Evolutionary conservation across 106 monocot genomes (phyloP).

Genomic region (Dioscorea dumetorum): DNA sequence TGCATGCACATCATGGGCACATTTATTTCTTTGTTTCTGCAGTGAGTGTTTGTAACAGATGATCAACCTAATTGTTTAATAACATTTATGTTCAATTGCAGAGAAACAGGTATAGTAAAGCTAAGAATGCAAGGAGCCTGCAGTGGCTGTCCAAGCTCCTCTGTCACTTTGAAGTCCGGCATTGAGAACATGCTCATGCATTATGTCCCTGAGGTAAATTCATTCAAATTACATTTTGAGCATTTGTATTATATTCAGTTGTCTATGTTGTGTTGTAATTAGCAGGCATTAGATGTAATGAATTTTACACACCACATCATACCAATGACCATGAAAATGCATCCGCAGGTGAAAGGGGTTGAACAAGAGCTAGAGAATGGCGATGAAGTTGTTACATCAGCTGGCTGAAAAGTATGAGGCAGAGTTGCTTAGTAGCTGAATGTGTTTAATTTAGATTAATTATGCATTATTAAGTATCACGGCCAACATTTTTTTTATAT

Average conservation of each 20-base stretch:
- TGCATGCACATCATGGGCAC: no score
- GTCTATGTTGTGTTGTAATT: neutral
- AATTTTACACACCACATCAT: no score
- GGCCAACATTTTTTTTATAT: no score
- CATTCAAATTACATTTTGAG: neutral
- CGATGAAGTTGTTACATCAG: constrained; percentile 37
- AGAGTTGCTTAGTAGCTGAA: no score
- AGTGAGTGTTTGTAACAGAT: no score
- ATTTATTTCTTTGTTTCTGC: no score
- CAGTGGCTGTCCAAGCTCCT: constrained; percentile 95
- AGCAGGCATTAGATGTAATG: no score
- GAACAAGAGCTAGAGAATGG: constrained; percentile 69
- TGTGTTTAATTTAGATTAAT: no score
- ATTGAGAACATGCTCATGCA: constrained; percentile 99
- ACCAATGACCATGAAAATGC: neutral
- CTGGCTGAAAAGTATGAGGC: constrained; percentile 21
- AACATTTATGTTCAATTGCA: constrained; percentile 13
- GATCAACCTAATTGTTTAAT: no score
- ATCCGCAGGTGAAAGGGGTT: constrained; percentile 70
- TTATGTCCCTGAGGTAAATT: constrained; percentile 86
- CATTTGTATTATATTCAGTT: neutral
- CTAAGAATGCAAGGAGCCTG: constrained; percentile 97
- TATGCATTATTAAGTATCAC: no score
- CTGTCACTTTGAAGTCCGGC: constrained; percentile 95
- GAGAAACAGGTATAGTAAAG: constrained; percentile 89